Evolutionary conservation across 2,329 filamentous ascomycete species (phyloP).

Genomic region (Allantophomopsis cytisporea): DNA sequence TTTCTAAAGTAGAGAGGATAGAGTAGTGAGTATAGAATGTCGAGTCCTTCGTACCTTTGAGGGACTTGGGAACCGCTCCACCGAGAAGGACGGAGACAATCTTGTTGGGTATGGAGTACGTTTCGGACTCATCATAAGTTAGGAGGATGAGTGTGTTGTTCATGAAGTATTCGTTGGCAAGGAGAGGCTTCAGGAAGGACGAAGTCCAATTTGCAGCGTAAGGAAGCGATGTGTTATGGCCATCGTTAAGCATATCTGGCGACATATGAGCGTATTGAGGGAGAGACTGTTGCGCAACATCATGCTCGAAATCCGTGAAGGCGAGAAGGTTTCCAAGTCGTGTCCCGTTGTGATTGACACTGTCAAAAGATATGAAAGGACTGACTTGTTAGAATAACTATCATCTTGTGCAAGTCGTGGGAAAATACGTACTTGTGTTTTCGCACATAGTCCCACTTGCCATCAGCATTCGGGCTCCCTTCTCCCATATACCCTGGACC

Average conservation of each 20-base stretch:
- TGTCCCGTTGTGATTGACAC: constrained; percentile 31
- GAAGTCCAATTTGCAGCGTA: constrained; percentile 35
- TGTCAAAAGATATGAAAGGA: constrained; percentile 35
- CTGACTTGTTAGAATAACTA: constrained; percentile 6
- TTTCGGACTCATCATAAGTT: constrained; percentile 44
- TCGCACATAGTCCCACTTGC: constrained; percentile 20
- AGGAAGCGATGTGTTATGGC: constrained; percentile 42
- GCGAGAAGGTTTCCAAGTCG: constrained; percentile 47
- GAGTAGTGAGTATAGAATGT: constrained; percentile 33
- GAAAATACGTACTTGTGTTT: constrained; percentile 16
- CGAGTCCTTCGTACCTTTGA: constrained; percentile 34
- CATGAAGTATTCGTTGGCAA: constrained; percentile 35
- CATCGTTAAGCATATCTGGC: constrained; percentile 52
- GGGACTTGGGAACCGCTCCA: constrained; percentile 30
- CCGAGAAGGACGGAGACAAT: constrained; percentile 41
- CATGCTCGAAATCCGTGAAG: constrained; percentile 44
- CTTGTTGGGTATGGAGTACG: constrained; percentile 35
- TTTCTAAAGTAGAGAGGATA: constrained; percentile 25
- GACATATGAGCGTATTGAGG: constrained; percentile 54
- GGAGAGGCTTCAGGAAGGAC: constrained; percentile 36
- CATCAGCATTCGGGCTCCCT: constrained; percentile 20
- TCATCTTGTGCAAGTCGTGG: background rate
- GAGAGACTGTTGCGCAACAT: constrained; percentile 37
- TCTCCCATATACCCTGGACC: constrained; percentile 31
- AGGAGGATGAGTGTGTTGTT: constrained; percentile 38